phyloP scores from a whole-genome alignment of 176 grass and related monocot genomes.

The Juncus effusus region DNA sequence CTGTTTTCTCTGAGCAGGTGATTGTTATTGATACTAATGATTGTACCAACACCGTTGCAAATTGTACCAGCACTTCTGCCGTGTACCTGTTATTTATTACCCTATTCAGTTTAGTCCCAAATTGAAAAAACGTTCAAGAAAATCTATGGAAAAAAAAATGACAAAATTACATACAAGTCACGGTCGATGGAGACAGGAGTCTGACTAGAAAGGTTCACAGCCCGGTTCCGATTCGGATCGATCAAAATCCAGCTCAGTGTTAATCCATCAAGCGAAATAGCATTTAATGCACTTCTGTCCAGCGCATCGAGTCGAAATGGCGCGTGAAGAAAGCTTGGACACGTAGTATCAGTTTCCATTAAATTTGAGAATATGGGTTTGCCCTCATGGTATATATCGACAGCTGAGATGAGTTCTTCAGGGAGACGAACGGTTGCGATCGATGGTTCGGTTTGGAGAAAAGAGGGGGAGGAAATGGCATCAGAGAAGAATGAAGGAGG shows the following conservation, averaged over 20 bases:
- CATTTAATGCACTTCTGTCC: constrained; percentile 40
- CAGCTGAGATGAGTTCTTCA: constrained; percentile 55
- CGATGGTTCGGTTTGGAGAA: background rate
- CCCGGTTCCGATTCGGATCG: constrained; percentile 35
- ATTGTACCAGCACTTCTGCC: constrained; percentile 45
- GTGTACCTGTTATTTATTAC: constrained; percentile 40
- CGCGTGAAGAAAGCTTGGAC: constrained; percentile 55
- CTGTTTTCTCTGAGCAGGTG: constrained; percentile 40
- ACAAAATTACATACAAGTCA: background rate
- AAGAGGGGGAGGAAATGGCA: constrained; percentile 42
- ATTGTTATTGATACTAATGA: constrained; percentile 37
- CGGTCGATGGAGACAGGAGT: constrained; percentile 45
- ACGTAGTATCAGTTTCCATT: constrained; percentile 47
- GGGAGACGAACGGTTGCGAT: background rate
- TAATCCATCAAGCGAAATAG: constrained; percentile 30
- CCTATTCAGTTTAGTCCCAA: no score
- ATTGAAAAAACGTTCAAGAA: no score
- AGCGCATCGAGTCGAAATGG: constrained; percentile 83
- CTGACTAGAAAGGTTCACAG: constrained; percentile 49
- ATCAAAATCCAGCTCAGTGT: constrained; percentile 76
- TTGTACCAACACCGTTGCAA: constrained; percentile 37
- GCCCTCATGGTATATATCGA: constrained; percentile 59
- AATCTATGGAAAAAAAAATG: no score
- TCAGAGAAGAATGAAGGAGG: constrained; percentile 58
- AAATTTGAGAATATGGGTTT: constrained; percentile 50